phyloP scores from a whole-genome alignment of 2,329 filamentous ascomycete genomes.

The Cladophialophora chaetospira region DNA sequence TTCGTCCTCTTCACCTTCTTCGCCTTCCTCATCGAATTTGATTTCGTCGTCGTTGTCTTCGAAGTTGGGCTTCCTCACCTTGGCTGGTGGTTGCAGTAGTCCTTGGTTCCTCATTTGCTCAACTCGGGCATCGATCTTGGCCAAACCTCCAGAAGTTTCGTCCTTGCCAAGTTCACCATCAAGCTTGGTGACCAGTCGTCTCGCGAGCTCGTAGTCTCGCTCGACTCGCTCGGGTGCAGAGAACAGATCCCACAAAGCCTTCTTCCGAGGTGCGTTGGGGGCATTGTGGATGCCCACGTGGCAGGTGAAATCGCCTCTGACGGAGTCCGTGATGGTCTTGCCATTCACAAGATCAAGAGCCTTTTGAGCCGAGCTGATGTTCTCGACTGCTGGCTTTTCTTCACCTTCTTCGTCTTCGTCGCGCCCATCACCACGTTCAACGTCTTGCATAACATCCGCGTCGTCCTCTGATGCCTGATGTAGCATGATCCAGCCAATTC shows the following conservation, averaged over 20 bases:
- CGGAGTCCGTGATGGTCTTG: slow-evolving; percentile 93
- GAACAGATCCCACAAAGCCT: slow-evolving; percentile 95
- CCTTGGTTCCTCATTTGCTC: slow-evolving; percentile 77
- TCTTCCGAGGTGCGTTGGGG: slow-evolving; percentile 81
- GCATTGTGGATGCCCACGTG: slow-evolving; percentile 96
- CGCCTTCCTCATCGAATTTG: slow-evolving; percentile 65
- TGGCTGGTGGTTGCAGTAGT: slow-evolving; percentile 67
- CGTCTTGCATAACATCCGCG: slow-evolving; percentile 47
- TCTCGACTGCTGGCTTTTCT: slow-evolving; percentile 42
- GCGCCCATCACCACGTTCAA: slow-evolving; percentile 72
- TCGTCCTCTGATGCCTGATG: slow-evolving; percentile 73
- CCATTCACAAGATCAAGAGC: slow-evolving; percentile 94
- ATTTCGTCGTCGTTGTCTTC: slow-evolving; percentile 49
- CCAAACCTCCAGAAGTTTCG: slow-evolving; percentile 71
- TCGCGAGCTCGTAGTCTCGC: slow-evolving; percentile 81
- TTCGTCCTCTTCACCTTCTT: slow-evolving; percentile 76
- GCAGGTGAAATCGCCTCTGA: slow-evolving; percentile 92
- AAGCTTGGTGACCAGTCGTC: slow-evolving; percentile 78
- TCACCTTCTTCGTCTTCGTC: slow-evolving; percentile 68
- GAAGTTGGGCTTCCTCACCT: slow-evolving; percentile 55
- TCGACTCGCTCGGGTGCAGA: slow-evolving; percentile 91
- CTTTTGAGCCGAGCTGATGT: slow-evolving; percentile 68
- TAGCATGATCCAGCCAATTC: slow-evolving; percentile 98
- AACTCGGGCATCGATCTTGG: slow-evolving; percentile 83
- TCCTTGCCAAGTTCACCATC: slow-evolving; percentile 73